Conservation (phyloP, 176 grass and related monocot genomes). For the Eleusine coracana region DNA sequence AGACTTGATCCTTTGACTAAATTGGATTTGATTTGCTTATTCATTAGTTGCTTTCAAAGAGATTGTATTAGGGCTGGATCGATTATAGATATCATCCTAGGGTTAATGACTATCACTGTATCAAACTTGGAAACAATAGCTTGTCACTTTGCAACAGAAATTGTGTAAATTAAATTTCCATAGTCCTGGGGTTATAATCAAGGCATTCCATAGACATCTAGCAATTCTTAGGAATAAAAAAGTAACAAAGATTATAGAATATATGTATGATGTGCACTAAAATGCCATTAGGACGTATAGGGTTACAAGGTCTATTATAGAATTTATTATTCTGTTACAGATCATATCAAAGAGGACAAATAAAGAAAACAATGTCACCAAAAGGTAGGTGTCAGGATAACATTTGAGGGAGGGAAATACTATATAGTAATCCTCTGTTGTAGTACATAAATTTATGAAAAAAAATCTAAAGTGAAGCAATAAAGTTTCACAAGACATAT, state of each 20-base stretch:
- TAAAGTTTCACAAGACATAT: not conserved
- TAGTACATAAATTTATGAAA: conserved; percentile 2
- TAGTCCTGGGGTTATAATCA: not conserved
- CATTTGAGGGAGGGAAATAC: not conserved
- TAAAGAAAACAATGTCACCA: not conserved
- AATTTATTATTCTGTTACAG: not conserved
- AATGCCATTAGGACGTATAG: not conserved
- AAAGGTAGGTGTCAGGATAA: not conserved
- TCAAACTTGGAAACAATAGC: not conserved
- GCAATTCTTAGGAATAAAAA: not conserved
- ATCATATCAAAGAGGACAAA: not conserved
- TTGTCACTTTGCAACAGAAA: conserved; percentile 1
- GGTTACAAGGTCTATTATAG: not conserved
- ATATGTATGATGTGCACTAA: not conserved
- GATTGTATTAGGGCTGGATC: not conserved
- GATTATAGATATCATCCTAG: not conserved
- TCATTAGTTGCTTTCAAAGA: not conserved
- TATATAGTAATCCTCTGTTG: not conserved
- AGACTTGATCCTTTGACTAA: not conserved
- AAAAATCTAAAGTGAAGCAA: conserved; percentile 3
- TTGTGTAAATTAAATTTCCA: not conserved
- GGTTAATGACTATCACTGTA: not conserved
- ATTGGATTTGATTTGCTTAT: not conserved
- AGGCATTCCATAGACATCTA: not conserved
- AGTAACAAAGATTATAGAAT: not conserved